These are phyloP conservation scores for Phytopythium litorale DNA, from an alignment of 352 stramenopile species.

Conservation along the genomic window DNA sequence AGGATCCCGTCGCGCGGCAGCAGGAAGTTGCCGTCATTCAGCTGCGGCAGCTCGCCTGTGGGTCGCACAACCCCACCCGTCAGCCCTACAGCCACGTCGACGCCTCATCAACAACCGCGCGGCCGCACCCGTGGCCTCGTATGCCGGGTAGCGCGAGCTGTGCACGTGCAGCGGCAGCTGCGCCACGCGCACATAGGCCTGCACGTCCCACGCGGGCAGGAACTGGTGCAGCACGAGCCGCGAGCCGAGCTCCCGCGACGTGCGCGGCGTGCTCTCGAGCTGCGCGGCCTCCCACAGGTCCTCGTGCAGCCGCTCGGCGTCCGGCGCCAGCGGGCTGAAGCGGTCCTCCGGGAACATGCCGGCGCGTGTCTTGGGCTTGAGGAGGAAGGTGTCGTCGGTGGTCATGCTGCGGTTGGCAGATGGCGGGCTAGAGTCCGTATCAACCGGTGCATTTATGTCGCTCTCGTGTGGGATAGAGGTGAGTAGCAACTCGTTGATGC, in stretches of 20 bases:
- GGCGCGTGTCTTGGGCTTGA: neutral
- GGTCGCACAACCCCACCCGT: neutral
- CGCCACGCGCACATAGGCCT: constrained; percentile 81
- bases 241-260: constrained; percentile 64
- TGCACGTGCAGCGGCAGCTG: constrained; percentile 75
- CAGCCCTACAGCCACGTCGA: neutral
- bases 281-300: constrained; percentile 47
- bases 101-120: neutral
- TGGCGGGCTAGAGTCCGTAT: neutral
- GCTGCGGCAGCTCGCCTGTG: constrained; percentile 70
- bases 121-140: constrained; percentile 64
- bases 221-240: constrained; percentile 81
- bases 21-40: constrained; percentile 86
- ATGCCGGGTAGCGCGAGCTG: constrained; percentile 80
- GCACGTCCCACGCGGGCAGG: constrained; percentile 76
- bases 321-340: constrained; percentile 73
- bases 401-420: neutral
- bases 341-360: constrained; percentile 78
- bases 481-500: neutral
- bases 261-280: constrained; percentile 59
- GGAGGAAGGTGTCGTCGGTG: neutral
- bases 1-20: constrained; percentile 82
- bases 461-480: neutral
- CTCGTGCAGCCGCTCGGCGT: constrained; percentile 66
- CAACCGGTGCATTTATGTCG: neutral